A percentile compares a stretch with the other conserved stretches of the same genome.
These are phyloP conservation scores for Phytomonas serpens DNA, from an alignment of 208 protist genomes.

Conservation along the genomic window DNA sequence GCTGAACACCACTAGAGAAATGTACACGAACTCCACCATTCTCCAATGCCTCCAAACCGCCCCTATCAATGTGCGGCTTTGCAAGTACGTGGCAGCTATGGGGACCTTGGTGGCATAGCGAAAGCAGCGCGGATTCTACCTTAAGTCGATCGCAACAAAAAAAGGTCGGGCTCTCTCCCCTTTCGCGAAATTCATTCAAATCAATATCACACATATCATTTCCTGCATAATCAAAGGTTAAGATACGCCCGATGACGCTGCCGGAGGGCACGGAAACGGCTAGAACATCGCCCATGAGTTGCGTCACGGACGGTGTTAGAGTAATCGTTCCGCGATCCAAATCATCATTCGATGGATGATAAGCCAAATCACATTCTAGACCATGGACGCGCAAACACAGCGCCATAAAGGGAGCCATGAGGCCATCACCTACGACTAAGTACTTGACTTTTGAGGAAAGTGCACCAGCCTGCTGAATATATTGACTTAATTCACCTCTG, in stretches of 20 bases:
- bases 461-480: slow-evolving; percentile 35
- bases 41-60: slow-evolving; percentile 67
- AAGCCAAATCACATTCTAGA: slow-evolving; percentile 79
- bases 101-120: slow-evolving; percentile 69
- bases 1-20: slow-evolving; percentile 69
- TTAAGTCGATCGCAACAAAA: slow-evolving; percentile 88
- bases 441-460: slow-evolving; percentile 64
- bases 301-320: slow-evolving; percentile 85
- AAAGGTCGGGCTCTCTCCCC: slow-evolving; percentile 91
- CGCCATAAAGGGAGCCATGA: slow-evolving; percentile 91
- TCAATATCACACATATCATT: slow-evolving; percentile 91
- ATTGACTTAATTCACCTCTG: slow-evolving; percentile 34
- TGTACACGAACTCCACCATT: slow-evolving; percentile 80
- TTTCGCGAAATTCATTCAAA: slow-evolving; percentile 88
- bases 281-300: slow-evolving; percentile 88
- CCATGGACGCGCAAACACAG: slow-evolving; percentile 84
- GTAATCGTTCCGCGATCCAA: slow-evolving; percentile 82
- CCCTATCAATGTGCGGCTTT: slow-evolving; percentile 66
- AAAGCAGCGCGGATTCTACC: slow-evolving; percentile 76
- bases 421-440: slow-evolving; percentile 83
- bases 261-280: slow-evolving; percentile 86
- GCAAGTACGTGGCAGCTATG: slow-evolving; percentile 82
- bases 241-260: slow-evolving; percentile 79
- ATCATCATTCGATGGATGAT: slow-evolving; percentile 57
- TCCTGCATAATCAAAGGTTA: slow-evolving; percentile 88